A percentile compares a stretch with the other conserved stretches of the same genome.
Conservation (phyloP, 345 rosid species). For the Carallia brachiata region DNA sequence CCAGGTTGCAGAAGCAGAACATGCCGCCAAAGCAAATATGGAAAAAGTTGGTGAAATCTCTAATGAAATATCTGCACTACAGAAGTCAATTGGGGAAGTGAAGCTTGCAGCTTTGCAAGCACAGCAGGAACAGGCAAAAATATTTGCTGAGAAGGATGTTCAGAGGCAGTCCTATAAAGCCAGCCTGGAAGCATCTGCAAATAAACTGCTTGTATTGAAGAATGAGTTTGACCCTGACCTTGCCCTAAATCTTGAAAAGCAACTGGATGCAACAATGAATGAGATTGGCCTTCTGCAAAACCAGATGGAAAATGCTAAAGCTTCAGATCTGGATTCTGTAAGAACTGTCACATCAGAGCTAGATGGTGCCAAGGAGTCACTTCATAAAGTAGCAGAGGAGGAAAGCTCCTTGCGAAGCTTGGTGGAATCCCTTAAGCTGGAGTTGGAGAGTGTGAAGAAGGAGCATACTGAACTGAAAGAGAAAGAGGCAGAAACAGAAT, state of each 20-base stretch:
- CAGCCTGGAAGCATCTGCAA: constrained; percentile 60
- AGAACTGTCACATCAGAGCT: constrained; percentile 63
- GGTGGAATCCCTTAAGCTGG: constrained; percentile 68
- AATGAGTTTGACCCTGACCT: constrained; percentile 71
- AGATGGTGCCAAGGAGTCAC: constrained; percentile 78
- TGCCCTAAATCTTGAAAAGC: constrained; percentile 55
- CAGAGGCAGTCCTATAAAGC: constrained; percentile 59
- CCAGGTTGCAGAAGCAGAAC: constrained; percentile 64
- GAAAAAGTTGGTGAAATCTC: constrained; percentile 73
- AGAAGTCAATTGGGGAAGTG: constrained; percentile 79
- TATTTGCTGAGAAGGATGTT: constrained; percentile 67
- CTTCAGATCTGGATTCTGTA: constrained; percentile 74
- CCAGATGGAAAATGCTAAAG: constrained; percentile 70
- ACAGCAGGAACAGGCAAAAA: constrained; percentile 63
- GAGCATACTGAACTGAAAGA: constrained; percentile 67
- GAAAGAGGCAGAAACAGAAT: constrained; percentile 82
- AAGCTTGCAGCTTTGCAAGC: constrained; percentile 69
- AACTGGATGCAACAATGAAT: constrained; percentile 53
- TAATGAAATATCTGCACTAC: constrained; percentile 64
- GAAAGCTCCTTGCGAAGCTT: constrained; percentile 58
- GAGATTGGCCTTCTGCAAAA: constrained; percentile 60
- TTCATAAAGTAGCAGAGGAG: constrained; percentile 70
- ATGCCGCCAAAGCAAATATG: constrained; percentile 50
- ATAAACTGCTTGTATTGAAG: constrained; percentile 52
- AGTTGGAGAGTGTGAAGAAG: constrained; percentile 69